Base-by-base conservation (phyloP, 371 early-diverging fungal genomes). In the Mortierella sp. region DNA sequence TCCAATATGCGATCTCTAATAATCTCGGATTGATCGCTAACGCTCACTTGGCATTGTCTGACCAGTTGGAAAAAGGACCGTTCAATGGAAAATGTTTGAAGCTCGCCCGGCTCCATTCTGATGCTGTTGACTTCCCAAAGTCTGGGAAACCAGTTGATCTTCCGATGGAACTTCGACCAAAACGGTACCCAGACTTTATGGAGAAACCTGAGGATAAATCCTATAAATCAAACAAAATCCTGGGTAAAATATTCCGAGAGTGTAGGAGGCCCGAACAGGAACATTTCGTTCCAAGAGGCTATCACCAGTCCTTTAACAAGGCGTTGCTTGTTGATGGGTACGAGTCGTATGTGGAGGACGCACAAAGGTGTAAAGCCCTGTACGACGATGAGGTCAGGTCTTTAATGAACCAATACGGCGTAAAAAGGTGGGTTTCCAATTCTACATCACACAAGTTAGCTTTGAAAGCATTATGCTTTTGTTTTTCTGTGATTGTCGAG, bases 151-250 rank as follows among this genome's bases (percentile, higher is more conserved):
- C 90, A 1, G 91, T 90, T 2, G 87, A 84, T 1, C 72, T 84
- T 36, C 76, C 72, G 0, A 66, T 68, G 0, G 90, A 90, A 22
- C 77, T 90, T 1, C 67, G 84, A 8, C 91, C 92, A 0, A 76
- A 64, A 13, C 57, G 47, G 1, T 94, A 87, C 65, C 97, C 97
- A 0, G 95, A 95, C 72, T 97, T 94, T 69, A 94, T 97, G 95
- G 88, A 94, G 59, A 92, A 93, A 72, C 81, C 84, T 6, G 84
- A 84, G 40, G 89, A 90, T 62, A 72, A 73, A 9, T 73, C 80
- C 0, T 95, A 95, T 70, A 9, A 19, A 1, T 93, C 93, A 4
- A 65, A 74, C 50, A 90, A 92, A 53, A 89, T 91, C 1, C 71
- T 94, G 1, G 94, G 94, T 0, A 68, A 64, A 3, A 88, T 96